Evolutionary conservation across 2,329 filamentous ascomycete species (phyloP), one percentile per base, ranked within the genome.

Genomic region (Cercospora sesami): DNA sequence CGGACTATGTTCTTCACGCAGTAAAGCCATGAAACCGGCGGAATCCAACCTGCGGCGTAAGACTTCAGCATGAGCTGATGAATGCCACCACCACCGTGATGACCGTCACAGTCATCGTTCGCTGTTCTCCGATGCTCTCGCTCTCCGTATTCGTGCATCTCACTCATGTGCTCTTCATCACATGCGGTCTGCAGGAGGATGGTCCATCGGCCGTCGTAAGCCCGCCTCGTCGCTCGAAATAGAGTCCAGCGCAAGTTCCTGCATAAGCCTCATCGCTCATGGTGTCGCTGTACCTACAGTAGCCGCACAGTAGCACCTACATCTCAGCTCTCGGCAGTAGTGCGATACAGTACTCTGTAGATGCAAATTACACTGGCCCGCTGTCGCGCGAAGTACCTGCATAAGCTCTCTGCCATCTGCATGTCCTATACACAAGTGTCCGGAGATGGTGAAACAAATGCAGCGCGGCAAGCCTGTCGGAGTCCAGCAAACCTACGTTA

Each of bases 121-220:
- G 48, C 23, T 53, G 48, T 23, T 53, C 23, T 23, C 21, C 48
- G 48, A 53, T 14, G 48, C 48, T 16, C 48, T 53, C 48, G 48
- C 48, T 53, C 48, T 16, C 48, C 48, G 48, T 53, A 14, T 28
- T 28, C 21, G 21, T 53, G 48, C 48, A 53, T 53, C 48, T 16
- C 23, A 53, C 51, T 63, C 60, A 51, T 63, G 60, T 53, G 39
- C 42, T 57, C 45, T 10, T 18, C n/a, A 30, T 28, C 28, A 39
- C 61, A 63, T 63, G 61, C 61, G 61, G 12, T n/a, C 45, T 55
- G 18, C 45, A 63, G 61, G 61, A 63, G 45, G 21, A 16, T 10
- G 12, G 10, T 4, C 5, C 28, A 59, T 59, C 28, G 28, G 26
- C n/a, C 55, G 55, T 59, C 55, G 55, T 59, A 59, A 21, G 31